Base-by-base conservation (phyloP, 1,284 basidiomycete species). In the Cryptococcus sp. region DNA sequence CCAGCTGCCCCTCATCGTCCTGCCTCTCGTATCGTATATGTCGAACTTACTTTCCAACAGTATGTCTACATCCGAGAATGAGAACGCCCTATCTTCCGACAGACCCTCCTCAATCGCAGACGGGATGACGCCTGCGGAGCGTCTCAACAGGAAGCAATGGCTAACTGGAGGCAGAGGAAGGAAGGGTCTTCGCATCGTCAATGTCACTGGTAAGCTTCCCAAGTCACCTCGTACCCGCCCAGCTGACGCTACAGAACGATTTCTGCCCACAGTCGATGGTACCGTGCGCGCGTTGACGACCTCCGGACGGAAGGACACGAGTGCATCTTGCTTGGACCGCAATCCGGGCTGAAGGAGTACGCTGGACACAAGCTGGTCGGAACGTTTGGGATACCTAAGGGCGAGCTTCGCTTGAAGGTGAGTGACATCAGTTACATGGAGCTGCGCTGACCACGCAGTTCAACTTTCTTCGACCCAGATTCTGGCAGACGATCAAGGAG, bases 381-480 rank as follows among this genome's bases (percentile, higher is more conserved):
- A 6, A 80, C 79, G 28, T 0, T 7, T 7, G 28, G 28, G 7
- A 31, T 31, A 31, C 28, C 28, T 14, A 7, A 31, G 9, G 7
- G 7, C 14, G 28, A 31, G 28, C 28, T 31, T 31, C 9, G 28
- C 9, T 14, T 31, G 9, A 31, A 31, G 14, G 28, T 31, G 28
- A 31, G 28, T 7, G 7, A 31, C 9, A 7, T 14, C 14, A 7
- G 28, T 31, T 7, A 7, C 28, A 14, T 7, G 9, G 9, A 31
- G 28, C 28, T 31, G 28, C 14, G 70, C 75, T 18, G 34, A 11
- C 11, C 11, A 10, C 22, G 21, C 40, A 58, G 64, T 73, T 80
- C 57, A 81, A 81, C 65, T 81, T 81, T 54, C 69, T 79, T 42
- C 74, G 79, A 1, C 78, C 78, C 1, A 74, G 74, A 36, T 80